These are phyloP conservation scores for Microthlaspi erraticum DNA, from an alignment of 345 rosid species.

Conservation along the genomic window DNA sequence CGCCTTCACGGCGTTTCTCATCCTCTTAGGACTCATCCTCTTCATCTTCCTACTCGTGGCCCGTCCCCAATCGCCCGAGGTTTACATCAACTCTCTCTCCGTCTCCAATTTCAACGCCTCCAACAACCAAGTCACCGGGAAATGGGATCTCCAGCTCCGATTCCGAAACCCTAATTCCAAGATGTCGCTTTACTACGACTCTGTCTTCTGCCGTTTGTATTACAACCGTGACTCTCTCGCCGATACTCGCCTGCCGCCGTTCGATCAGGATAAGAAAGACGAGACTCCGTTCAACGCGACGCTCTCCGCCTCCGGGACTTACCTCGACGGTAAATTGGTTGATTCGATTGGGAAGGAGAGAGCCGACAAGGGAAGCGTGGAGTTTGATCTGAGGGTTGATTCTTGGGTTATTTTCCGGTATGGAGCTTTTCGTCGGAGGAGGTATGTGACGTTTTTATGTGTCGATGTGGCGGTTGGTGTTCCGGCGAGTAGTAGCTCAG, in stretches of 20 bases:
- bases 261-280: slow-evolving; percentile 58
- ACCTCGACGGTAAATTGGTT: slow-evolving; percentile 41
- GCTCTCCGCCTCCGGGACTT: slow-evolving; percentile 52
- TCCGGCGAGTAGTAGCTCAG: slow-evolving; percentile 50
- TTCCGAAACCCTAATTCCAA: slow-evolving; percentile 80
- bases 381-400: slow-evolving; percentile 51
- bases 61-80: slow-evolving; percentile 70
- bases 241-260: slow-evolving; percentile 59
- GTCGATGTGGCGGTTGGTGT: slow-evolving; percentile 47
- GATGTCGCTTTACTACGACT: slow-evolving; percentile 54
- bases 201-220: slow-evolving; percentile 27
- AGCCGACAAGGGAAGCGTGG: slow-evolving; percentile 43
- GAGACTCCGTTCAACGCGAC: slow-evolving; percentile 43
- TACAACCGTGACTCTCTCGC: slow-evolving; percentile 46
- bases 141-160: slow-evolving; percentile 59
- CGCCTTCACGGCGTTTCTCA: slow-evolving; percentile 32
- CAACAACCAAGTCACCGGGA: slow-evolving; percentile 50
- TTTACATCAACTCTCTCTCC: slow-evolving; percentile 57
- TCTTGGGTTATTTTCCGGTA: slow-evolving; percentile 56
- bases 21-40: slow-evolving; percentile 54
- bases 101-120: slow-evolving; percentile 62
- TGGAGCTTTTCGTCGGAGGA: slow-evolving; percentile 57
- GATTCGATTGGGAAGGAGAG: slow-evolving; percentile 52
- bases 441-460: slow-evolving; percentile 56
- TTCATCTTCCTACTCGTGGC: slow-evolving; percentile 71